Percentiles rank a stretch among this genome's conserved stretches.
These are phyloP conservation scores for Daldinia childiae DNA, from an alignment of 495 filamentous ascomycete species.

Conservation along the genomic window DNA sequence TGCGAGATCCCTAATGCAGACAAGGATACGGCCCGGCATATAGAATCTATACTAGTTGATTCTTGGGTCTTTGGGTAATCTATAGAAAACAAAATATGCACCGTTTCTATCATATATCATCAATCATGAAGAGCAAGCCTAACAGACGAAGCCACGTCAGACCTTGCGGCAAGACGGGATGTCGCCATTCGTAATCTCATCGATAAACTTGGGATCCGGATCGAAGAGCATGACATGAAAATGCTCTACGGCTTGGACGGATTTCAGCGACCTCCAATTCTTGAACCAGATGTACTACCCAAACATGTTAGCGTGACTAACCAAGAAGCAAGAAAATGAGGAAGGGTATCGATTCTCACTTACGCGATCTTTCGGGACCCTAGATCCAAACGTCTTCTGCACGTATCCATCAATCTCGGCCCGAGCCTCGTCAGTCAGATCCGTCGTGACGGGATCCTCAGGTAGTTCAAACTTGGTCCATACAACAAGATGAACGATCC, in stretches of 20 bases:
- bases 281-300: constrained; percentile 82
- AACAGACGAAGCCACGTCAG: constrained; percentile 16
- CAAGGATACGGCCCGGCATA: background rate
- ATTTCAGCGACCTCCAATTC: constrained; percentile 86
- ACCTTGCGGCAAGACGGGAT: constrained; percentile 59
- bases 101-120: constrained; percentile 1
- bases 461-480: constrained; percentile 85
- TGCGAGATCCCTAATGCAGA: background rate
- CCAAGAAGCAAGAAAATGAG: background rate
- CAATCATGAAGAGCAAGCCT: background rate
- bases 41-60: background rate
- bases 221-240: constrained; percentile 91
- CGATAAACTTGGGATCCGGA: constrained; percentile 73
- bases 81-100: background rate
- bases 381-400: constrained; percentile 64
- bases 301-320: constrained; percentile 5
- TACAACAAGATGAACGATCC: constrained; percentile 83
- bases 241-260: constrained; percentile 87
- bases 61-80: background rate
- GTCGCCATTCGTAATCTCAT: constrained; percentile 78
- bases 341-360: constrained; percentile 28
- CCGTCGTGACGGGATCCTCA: constrained; percentile 71
- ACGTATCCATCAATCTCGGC: constrained; percentile 75
- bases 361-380: constrained; percentile 55
- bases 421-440: constrained; percentile 70